Base-by-base conservation (phyloP, 2,329 filamentous ascomycete genomes). In the Cytospora piceae region DNA sequence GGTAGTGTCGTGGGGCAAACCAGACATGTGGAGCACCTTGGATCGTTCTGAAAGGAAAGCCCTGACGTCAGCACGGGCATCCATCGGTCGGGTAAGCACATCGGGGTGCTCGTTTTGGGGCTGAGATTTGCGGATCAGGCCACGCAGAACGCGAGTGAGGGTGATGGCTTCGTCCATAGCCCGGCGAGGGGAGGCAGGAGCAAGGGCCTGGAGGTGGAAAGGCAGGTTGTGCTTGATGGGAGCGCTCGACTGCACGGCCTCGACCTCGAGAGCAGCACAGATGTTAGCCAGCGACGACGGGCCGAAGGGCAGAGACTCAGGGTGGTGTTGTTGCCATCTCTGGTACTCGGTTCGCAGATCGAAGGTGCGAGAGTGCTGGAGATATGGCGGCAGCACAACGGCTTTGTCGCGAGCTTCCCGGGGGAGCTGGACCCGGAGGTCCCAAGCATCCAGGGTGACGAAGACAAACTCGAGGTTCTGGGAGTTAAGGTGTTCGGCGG, bases 191-290 rank as follows among this genome's bases (percentile, higher is more conserved):
- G 94, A 98, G 31, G 95, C 94, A 53, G 95, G 95, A 58, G 95
- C 95, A 69, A 99, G 84, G 15, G 95, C 94, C 82, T 99, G 95
- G 68, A 99, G 84, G 77, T 99, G 95, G 82, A 99, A 99, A 14
- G 95, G 95, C 49, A 99, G 85, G 77, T 98, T 98, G 78, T 98
- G 95, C 81, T 98, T 99, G 81, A 99, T 98, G 54, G 95, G 95
- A 64, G 95, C 94, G 74, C 94, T 98, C 14, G 94, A 94, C 80
- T 98, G 94, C 46, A 99, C 93, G 64, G 96, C 94, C 80, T 99
- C 95, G 57, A 99, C 95, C 80, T 99, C 95, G 62, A 99, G 89
- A 63, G 95, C 95, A 69, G 95, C 95, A 82, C 95, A 99, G 77
- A 99, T 99, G 80, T 98, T 98, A 73, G 94, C 90, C 70, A 99